These are phyloP conservation scores for Vigna reflexopilosa DNA, from an alignment of 306 rosid species.

Conservation along the genomic window DNA sequence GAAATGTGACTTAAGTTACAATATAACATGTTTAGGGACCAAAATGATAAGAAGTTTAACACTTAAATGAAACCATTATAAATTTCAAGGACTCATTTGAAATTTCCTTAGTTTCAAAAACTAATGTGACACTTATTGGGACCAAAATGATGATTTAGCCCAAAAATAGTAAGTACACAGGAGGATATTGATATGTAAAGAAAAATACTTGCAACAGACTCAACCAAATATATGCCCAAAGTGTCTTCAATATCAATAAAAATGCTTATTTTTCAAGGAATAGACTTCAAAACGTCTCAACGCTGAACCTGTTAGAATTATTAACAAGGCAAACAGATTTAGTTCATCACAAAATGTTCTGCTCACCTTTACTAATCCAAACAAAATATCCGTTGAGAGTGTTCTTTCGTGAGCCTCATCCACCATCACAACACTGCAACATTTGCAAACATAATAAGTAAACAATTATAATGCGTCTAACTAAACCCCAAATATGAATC, in stretches of 20 bases:
- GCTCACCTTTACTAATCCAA: slow-evolving; percentile 93
- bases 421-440: slow-evolving; percentile 94
- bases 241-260: slow-evolving; percentile 17
- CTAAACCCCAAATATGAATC: slow-evolving; percentile 36
- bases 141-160: not conserved
- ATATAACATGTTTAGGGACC: not conserved
- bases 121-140: not conserved
- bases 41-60: not conserved
- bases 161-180: slow-evolving; percentile 5
- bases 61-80: not conserved
- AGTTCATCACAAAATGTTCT: slow-evolving; percentile 9
- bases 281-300: slow-evolving; percentile 31
- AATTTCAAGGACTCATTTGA: not conserved
- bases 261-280: slow-evolving; percentile 38
- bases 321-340: slow-evolving; percentile 13
- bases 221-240: slow-evolving; percentile 7
- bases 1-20: not conserved
- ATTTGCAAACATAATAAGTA: slow-evolving; percentile 43
- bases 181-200: not conserved
- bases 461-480: slow-evolving; percentile 34
- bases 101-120: not conserved
- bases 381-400: slow-evolving; percentile 93
- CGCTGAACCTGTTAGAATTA: slow-evolving; percentile 29
- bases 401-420: slow-evolving; percentile 99
- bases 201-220: slow-evolving; percentile 6